phyloP scores from a whole-genome alignment of 805 yeast species.

The Grigorovia jiainica region DNA sequence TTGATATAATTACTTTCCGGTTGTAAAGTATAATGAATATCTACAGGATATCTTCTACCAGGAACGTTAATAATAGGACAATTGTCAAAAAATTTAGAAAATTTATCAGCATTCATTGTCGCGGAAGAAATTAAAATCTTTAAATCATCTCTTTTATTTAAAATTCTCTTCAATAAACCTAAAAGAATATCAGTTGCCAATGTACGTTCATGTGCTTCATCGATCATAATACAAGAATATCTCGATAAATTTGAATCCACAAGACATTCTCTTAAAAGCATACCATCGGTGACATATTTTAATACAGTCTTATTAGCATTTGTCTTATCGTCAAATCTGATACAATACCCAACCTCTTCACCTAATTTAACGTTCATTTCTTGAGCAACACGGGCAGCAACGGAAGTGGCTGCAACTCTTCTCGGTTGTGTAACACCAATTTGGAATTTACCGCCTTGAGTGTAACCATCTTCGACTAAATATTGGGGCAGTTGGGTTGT shows the following conservation, averaged over 20 bases:
- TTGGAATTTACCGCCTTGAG: conserved; percentile 42
- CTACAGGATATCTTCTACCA: conserved; percentile 90
- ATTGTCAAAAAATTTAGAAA: conserved; percentile 66
- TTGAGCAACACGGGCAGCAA: conserved; percentile 84
- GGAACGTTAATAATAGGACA: conserved; percentile 89
- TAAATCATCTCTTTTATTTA: conserved; percentile 55
- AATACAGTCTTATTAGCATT: conserved; percentile 50
- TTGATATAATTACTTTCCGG: conserved; percentile 89
- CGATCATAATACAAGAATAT: conserved; percentile 83
- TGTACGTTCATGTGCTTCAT: conserved; percentile 96
- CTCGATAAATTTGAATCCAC: conserved; percentile 58
- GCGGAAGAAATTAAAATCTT: conserved; percentile 84
- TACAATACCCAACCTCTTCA: conserved; percentile 75
- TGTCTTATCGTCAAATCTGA: conserved; percentile 78
- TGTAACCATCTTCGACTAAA: conserved; percentile 72
- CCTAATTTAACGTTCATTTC: conserved; percentile 82
- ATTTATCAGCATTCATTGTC: conserved; percentile 83
- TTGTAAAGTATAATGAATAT: conserved; percentile 67
- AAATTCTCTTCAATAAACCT: conserved; percentile 67
- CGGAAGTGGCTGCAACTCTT: conserved; percentile 88
- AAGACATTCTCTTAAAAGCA: conserved; percentile 77
- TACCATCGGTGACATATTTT: conserved; percentile 95
- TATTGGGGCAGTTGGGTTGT: conserved; percentile 91
- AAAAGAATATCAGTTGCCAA: conserved; percentile 79
- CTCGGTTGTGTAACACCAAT: conserved; percentile 92